Base-by-base conservation (phyloP, 495 filamentous ascomycete genomes). In the Talaromyces liani region DNA sequence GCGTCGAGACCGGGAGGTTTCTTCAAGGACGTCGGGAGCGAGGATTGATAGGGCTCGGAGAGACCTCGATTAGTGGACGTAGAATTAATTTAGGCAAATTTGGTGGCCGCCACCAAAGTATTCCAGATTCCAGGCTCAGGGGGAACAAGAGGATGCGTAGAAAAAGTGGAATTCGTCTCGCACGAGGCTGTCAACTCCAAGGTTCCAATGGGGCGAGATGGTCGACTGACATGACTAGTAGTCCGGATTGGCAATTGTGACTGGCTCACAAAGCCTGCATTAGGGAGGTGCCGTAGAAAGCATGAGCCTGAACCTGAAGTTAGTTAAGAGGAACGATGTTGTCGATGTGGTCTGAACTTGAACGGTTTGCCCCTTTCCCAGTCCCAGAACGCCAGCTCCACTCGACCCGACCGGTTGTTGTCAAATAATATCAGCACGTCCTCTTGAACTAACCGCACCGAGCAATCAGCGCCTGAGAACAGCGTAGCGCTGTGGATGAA, bases 101-200 rank as follows among this genome's bases (percentile, higher is more conserved):
- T 49, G 45, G 45, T 49, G 45, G 45, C 27, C 12, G 49, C 49
- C 53, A 29, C 53, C 22, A 29, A 56, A n/a, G 36, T 10, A 56
- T 27, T 56, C 53, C 53, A 56, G 53, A 56, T 27, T 56, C 53
- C 53, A 56, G 53, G n/a, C 53, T 56, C 53, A 56, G 53, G 53
- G 53, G 53, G 18, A 20, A 56, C 27, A 14, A 27, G 22, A 20
- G 18, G n/a, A 49, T 49, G 14, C 29, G 33, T 10, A 18, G 6
- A 20, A 56, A 24, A 29, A 56, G 53, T 56, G 53, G 53, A 56
- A 56, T 56, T 27, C 22, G 9, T 56, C 53, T 56, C 24, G 53
- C 53, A 56, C 53, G 53, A 56, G 53, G 53, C 53, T 49, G 45
- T 49, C 45, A 49, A 49, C 18, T 18, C 8, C 45, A 20, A 49